Evolutionary conservation across 345 rosid genomes (phyloP).

Genomic region (Pistacia atlantica): DNA sequence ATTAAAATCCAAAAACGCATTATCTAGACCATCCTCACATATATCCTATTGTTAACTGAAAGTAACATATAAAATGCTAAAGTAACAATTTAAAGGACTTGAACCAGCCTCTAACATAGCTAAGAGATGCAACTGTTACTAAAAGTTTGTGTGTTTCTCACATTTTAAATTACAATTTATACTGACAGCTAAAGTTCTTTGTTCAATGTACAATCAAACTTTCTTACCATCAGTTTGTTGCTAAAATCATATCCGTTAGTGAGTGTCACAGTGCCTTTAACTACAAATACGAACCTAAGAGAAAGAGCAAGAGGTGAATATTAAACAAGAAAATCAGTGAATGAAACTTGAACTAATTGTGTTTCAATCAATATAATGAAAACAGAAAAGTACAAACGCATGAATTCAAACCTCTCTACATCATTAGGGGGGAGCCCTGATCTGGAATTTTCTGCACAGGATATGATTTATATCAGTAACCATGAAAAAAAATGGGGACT

Average conservation of each 20-base stretch:
- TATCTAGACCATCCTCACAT: neutral
- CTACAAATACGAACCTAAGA: constrained; percentile 73
- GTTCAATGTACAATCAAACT: constrained; percentile 11
- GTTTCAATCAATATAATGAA: neutral
- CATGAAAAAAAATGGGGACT: neutral
- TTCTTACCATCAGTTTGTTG: constrained; percentile 55
- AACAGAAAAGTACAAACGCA: constrained; percentile 1
- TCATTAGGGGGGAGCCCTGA: constrained; percentile 66
- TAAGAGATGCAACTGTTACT: constrained; percentile 1
- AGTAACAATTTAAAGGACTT: neutral
- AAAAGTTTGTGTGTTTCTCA: constrained; percentile 1
- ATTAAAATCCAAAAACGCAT: neutral
- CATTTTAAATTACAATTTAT: neutral
- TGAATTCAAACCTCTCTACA: constrained; percentile 62
- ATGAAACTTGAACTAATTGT: constrained; percentile 2
- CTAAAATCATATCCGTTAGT: constrained; percentile 43
- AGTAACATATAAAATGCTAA: neutral
- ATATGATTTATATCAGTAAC: constrained; percentile 18
- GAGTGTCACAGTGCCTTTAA: constrained; percentile 66
- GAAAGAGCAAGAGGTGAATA: constrained; percentile 17
- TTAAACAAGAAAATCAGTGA: constrained; percentile 13
- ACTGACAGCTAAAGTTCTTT: neutral
- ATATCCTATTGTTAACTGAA: neutral
- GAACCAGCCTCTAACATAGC: neutral
- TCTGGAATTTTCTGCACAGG: constrained; percentile 68